Percentiles rank a stretch among this genome's conserved stretches.
These are phyloP conservation scores for Kondoa malvinella DNA, from an alignment of 768 basidiomycete species.

Conservation along the genomic window DNA sequence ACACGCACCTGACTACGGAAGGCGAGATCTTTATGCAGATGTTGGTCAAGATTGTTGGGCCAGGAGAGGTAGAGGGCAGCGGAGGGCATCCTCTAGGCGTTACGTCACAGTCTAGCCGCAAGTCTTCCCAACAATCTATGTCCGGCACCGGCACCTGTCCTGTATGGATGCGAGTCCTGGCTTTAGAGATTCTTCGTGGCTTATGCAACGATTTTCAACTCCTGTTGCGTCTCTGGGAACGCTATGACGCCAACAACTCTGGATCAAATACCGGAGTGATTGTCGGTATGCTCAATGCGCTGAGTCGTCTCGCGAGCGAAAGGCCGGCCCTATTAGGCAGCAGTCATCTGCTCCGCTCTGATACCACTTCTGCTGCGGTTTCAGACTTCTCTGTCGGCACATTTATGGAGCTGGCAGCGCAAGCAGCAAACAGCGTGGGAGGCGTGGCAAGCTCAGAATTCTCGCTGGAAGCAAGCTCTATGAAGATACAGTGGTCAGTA, in stretches of 20 bases:
- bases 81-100: slow-evolving; percentile 25
- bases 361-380: slow-evolving; percentile 32
- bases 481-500: slow-evolving; percentile 79
- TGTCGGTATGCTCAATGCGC: slow-evolving; percentile 55
- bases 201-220: slow-evolving; percentile 64
- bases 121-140: slow-evolving; percentile 30
- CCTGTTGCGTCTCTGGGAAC: slow-evolving; percentile 59
- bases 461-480: slow-evolving; percentile 33
- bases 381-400: slow-evolving; percentile 12
- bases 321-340: slow-evolving; percentile 67
- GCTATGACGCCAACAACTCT: slow-evolving; percentile 40
- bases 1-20: slow-evolving; percentile 58
- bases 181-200: slow-evolving; percentile 82
- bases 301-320: slow-evolving; percentile 75
- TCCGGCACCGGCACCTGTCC: slow-evolving; percentile 37
- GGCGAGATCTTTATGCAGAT: slow-evolving; percentile 66
- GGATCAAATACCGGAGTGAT: slow-evolving; percentile 39
- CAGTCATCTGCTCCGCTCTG: slow-evolving; percentile 69
- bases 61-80: slow-evolving; percentile 32
- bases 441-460: slow-evolving; percentile 11
- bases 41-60: slow-evolving; percentile 33
- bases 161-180: slow-evolving; percentile 73
- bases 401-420: slow-evolving; percentile 25
- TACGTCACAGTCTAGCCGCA: neutral
- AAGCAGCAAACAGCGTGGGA: slow-evolving; percentile 38